Evolutionary conservation across 1,284 basidiomycete species (phyloP), one percentile per base, ranked within the genome.

Genomic region (Apiotrichum porosum): DNA sequence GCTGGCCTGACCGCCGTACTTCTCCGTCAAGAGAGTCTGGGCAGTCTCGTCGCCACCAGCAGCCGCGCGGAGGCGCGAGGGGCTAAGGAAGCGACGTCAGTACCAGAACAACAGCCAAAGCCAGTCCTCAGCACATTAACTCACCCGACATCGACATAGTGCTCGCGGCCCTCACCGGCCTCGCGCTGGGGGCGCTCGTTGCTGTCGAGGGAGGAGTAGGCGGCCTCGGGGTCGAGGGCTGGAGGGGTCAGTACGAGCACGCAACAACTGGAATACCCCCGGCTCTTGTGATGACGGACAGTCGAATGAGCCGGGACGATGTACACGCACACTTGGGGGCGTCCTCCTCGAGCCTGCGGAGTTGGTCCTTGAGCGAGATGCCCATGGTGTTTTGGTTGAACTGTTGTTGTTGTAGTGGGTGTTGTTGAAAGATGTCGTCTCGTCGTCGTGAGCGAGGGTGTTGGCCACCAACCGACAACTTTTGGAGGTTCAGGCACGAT

Each of bases 61-160:
- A 21, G 63, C 58, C 60, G 79, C 83, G 43, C 86, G 79, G 46
- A 92, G 65, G 17, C 78, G 70, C 42, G 87, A 89, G 12, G 81
- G 81, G 3, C 88, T 89, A 49, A 30, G 41, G 13, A n/a, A n/a
- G n/a, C n/a, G n/a, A n/a, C n/a, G n/a, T n/a, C n/a, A n/a, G n/a
- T n/a, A n/a, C n/a, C n/a, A n/a, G n/a, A n/a, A n/a, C n/a, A n/a
- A n/a, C n/a, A n/a, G n/a, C 12, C 40, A 19, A 31, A 22, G 17
- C 32, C 13, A 21, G 37, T 24, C 33, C 37, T 23, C 34, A 36
- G 26, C 36, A 18, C 37, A n/a, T 23, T n/a, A 6, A 74, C 80
- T 60, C 66, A 89, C 87, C 85, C 86, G 37, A 91, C 86, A 62
- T 86, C 81, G 35, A 88, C 62, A 68, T 92, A 93, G 69, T 92